Evolutionary conservation across 805 yeast species (phyloP).

Genomic region (Osmozyma mogii): DNA sequence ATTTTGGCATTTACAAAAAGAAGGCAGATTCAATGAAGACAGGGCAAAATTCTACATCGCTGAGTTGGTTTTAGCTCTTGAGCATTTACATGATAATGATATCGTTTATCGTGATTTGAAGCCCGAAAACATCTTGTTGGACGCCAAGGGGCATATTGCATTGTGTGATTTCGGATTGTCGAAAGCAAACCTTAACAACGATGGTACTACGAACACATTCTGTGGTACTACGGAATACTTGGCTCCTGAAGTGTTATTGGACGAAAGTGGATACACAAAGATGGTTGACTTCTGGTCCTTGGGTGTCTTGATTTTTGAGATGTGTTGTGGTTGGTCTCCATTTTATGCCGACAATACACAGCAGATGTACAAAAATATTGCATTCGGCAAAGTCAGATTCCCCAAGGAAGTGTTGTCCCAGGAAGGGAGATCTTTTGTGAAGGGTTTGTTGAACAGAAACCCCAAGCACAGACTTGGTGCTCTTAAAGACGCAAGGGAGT

Average conservation of each 20-base stretch:
- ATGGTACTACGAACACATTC: constrained; percentile 91
- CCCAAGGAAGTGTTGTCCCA: constrained; percentile 91
- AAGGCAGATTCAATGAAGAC: constrained; percentile 87
- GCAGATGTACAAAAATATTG: constrained; percentile 98
- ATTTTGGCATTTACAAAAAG: constrained; percentile 94
- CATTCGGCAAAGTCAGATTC: constrained; percentile 94
- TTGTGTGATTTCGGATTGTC: constrained; percentile 96
- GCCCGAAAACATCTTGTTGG: constrained; percentile 92
- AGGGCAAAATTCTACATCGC: constrained; percentile 97
- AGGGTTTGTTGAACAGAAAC: constrained; percentile 89
- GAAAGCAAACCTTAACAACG: constrained; percentile 80
- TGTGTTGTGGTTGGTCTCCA: constrained; percentile 99
- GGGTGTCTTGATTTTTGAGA: constrained; percentile 93
- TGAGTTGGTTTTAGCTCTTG: constrained; percentile 85
- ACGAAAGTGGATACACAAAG: constrained; percentile 94
- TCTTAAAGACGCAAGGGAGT: constrained; percentile 82
- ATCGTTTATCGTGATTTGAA: constrained; percentile 95
- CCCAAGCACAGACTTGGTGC: constrained; percentile 95
- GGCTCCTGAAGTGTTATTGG: constrained; percentile 93
- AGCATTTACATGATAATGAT: constrained; percentile 90
- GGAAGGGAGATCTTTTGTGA: constrained; percentile 93
- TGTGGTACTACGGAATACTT: constrained; percentile 98
- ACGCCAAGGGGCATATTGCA: constrained; percentile 96
- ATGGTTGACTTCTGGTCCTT: constrained; percentile 99
- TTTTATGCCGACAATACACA: constrained; percentile 96